These are phyloP conservation scores for Monascus purpureus DNA, from an alignment of 495 filamentous ascomycete species.

Conservation along the genomic window DNA sequence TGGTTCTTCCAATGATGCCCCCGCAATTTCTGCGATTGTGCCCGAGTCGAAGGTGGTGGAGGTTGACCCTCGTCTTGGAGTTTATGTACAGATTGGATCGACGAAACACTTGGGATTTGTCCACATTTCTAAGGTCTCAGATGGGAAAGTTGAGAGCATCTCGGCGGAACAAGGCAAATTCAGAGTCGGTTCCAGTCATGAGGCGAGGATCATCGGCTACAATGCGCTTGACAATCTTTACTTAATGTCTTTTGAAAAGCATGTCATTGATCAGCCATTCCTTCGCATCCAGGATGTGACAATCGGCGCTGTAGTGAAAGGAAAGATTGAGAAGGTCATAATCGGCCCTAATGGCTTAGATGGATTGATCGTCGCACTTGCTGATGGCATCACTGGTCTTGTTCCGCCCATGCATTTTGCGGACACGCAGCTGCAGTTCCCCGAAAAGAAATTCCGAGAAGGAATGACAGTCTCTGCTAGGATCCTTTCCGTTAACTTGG, in stretches of 20 bases:
- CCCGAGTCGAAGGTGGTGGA: slow-evolving; percentile 61
- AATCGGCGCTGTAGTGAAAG: slow-evolving; percentile 68
- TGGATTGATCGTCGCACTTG: slow-evolving; percentile 66
- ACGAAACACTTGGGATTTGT: slow-evolving; percentile 68
- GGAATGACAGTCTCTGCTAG: slow-evolving; percentile 70
- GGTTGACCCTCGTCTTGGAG: slow-evolving; percentile 61
- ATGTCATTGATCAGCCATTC: slow-evolving; percentile 73
- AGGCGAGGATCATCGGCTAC: slow-evolving; percentile 72
- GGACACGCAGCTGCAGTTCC: slow-evolving; percentile 76
- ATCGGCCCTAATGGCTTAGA: slow-evolving; percentile 57
- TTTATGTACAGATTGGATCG: slow-evolving; percentile 70
- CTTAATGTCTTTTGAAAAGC: slow-evolving; percentile 69
- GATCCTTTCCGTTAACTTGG: slow-evolving; percentile 65
- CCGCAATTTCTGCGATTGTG: slow-evolving; percentile 63
- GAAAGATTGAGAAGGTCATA: slow-evolving; percentile 71
- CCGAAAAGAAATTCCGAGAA: slow-evolving; percentile 89
- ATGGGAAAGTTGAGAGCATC: slow-evolving; percentile 71
- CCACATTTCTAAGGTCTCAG: slow-evolving; percentile 81
- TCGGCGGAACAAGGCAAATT: slow-evolving; percentile 62
- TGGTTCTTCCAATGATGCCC: slow-evolving; percentile 34
- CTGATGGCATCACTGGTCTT: slow-evolving; percentile 74
- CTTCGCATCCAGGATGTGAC: slow-evolving; percentile 78
- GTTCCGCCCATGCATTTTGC: slow-evolving; percentile 81
- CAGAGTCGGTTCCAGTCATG: slow-evolving; percentile 61
- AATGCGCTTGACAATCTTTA: slow-evolving; percentile 77